These are phyloP conservation scores for Davidsoniella eucalypti DNA, from an alignment of 2,329 filamentous ascomycete genomes.

Conservation along the genomic window DNA sequence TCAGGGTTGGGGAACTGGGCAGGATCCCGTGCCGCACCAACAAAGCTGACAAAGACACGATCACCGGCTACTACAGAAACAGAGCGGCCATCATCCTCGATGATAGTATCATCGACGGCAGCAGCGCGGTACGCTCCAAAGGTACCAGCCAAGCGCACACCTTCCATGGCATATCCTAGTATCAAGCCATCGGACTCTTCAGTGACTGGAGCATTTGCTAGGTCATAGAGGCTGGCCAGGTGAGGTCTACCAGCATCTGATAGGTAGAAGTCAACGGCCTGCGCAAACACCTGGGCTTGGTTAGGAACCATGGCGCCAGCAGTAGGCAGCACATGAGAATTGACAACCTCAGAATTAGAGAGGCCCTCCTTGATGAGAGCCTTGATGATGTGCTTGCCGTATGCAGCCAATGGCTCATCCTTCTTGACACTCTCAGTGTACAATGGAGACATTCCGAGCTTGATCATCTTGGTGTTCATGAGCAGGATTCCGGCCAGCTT, in stretches of 20 bases:
- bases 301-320: slow-evolving; percentile 51
- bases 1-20: slow-evolving; percentile 44
- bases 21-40: slow-evolving; percentile 38
- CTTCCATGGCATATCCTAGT: slow-evolving; percentile 55
- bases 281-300: slow-evolving; percentile 56
- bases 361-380: slow-evolving; percentile 47
- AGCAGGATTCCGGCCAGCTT: slow-evolving; percentile 47
- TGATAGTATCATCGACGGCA: slow-evolving; percentile 26
- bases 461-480: slow-evolving; percentile 45
- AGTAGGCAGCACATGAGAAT: slow-evolving; percentile 53
- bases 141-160: slow-evolving; percentile 48
- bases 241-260: slow-evolving; percentile 37
- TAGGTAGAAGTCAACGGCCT: slow-evolving; percentile 58
- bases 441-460: slow-evolving; percentile 30
- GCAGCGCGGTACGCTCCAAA: slow-evolving; percentile 44
- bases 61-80: slow-evolving; percentile 38
- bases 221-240: slow-evolving; percentile 40
- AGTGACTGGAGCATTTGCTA: slow-evolving; percentile 37
- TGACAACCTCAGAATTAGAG: slow-evolving; percentile 48
- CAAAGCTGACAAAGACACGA: slow-evolving; percentile 47
- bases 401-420: slow-evolving; percentile 40
- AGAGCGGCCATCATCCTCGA: slow-evolving; percentile 29
- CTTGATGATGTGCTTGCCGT: slow-evolving; percentile 50
- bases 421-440: slow-evolving; percentile 34
- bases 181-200: slow-evolving; percentile 46